Evolutionary conservation across 768 basidiomycete species (phyloP).

Genomic region (Heimioporus sp.): DNA sequence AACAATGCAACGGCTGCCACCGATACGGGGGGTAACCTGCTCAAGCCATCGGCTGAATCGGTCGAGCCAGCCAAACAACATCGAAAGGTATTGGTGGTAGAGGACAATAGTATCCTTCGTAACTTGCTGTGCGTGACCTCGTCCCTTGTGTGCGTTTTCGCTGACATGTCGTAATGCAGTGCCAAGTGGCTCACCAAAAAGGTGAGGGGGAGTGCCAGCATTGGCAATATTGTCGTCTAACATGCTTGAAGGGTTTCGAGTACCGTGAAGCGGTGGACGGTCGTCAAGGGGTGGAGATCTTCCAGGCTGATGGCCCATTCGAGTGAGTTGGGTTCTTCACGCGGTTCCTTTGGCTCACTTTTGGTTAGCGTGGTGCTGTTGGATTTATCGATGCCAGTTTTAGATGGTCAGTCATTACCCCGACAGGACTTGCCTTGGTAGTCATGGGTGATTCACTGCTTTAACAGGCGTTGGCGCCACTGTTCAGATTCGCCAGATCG

Average conservation of each 20-base stretch:
- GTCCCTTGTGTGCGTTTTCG: constrained; percentile 1
- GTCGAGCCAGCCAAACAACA: constrained; percentile 41
- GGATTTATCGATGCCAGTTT: constrained; percentile 91
- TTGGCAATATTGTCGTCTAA: not conserved
- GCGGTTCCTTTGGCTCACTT: not conserved
- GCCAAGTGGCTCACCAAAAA: constrained; percentile 69
- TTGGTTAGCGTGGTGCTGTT: constrained; percentile 71
- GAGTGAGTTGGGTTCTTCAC: constrained; percentile 55
- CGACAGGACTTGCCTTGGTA: not conserved
- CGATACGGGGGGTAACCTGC: constrained; percentile 61
- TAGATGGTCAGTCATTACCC: constrained; percentile 60
- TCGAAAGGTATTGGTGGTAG: constrained; percentile 77
- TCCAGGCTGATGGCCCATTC: constrained; percentile 71
- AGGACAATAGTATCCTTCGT: constrained; percentile 87
- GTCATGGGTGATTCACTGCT: not conserved
- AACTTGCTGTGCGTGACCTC: constrained; percentile 65
- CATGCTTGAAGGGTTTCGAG: constrained; percentile 56
- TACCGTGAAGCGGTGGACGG: constrained; percentile 82
- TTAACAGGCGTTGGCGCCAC: constrained; percentile 76
- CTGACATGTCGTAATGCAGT: constrained; percentile 29
- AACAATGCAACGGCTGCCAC: constrained; percentile 47
- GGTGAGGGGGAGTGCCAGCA: constrained; percentile 12
- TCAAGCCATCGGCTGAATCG: constrained; percentile 63
- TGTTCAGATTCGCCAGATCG: constrained; percentile 74
- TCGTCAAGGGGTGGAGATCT: constrained; percentile 77